phyloP scores from a whole-genome alignment of 129 eudicot genomes.

The Sambucus nigra region DNA sequence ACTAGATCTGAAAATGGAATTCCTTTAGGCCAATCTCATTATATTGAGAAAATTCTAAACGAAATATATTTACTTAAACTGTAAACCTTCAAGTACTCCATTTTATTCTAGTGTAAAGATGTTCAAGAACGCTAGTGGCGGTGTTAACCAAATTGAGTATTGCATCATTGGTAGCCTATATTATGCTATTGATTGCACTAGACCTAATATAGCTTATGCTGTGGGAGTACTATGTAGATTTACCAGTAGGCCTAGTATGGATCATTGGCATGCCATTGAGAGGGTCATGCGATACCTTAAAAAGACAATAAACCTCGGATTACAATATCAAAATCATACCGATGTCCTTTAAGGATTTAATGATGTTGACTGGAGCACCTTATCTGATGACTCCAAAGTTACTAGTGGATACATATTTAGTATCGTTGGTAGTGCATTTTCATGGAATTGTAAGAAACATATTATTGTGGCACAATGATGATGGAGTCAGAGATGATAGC shows the following conservation, averaged over 20 bases:
- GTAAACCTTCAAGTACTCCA: background rate
- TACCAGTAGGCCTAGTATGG: background rate
- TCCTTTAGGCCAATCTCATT: background rate
- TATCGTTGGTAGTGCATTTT: no score
- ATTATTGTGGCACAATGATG: no score
- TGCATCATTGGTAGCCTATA: background rate
- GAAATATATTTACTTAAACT: background rate
- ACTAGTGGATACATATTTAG: no score
- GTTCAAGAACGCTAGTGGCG: background rate
- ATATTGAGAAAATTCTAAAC: background rate
- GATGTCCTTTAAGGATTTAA: no score
- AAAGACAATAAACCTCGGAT: no score
- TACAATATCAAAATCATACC: no score
- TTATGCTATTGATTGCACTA: no score
- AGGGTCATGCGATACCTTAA: no score
- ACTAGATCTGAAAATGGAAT: background rate
- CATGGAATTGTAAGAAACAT: no score
- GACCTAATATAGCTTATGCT: background rate
- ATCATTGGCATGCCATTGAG: background rate
- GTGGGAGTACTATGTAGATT: background rate
- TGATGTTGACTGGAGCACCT: no score
- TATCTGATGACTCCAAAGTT: no score
- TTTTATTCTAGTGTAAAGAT: background rate
- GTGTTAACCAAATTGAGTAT: constrained; percentile 1
- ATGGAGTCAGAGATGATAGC: no score